Evolutionary conservation across 2,329 filamentous ascomycete species (phyloP), one percentile per base, ranked within the genome.

Genomic region (Aulographum hederae): DNA sequence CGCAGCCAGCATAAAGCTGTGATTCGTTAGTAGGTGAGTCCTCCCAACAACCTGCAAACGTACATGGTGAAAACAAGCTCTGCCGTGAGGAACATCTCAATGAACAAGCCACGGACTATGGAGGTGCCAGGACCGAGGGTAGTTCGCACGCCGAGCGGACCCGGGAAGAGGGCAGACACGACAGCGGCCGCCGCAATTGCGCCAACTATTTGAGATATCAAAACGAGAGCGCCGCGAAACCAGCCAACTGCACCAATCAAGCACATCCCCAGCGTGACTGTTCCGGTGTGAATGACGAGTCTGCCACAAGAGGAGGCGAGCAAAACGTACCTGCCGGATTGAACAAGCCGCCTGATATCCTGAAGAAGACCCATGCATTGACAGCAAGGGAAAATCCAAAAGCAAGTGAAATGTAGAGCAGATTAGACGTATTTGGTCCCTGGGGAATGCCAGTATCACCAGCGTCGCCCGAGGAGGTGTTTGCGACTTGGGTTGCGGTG

Each of bases 81-180:
- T n/a, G 56, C 52, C 2, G 61, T 65, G 25, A 63, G 45, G 33
- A 65, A 57, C 56, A 61, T 61, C 38, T 64, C 60, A 33, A 64
- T 62, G 41, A 52, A 64, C 3, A 65, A 41, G 10, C 60, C 61
- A 21, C 53, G 55, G 16, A 46, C 48, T 16, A 61, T 41, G 2
- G 57, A 58, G 3, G 59, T 61, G 14, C 44, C 43, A 11, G 41
- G 41, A 27, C 53, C 51, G n/a, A 63, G 50, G 4, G 48, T 54
- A 2, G 59, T 63, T 8, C 52, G 51, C 14, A 65, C 60, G 23
- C 51, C 49, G 15, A 65, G 48, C 14, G 52, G 48, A 2, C 57
- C 56, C 4, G 61, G 58, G 23, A 63, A 60, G 5, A 61, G 45
- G 1, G 46, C 49, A 1, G 50, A 53, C 4, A 62, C 58, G 3